A percentile compares a stretch with the other conserved stretches of the same genome.
phyloP scores from a whole-genome alignment of 352 stramenopile genomes.

The Phytophthora hybrid region DNA sequence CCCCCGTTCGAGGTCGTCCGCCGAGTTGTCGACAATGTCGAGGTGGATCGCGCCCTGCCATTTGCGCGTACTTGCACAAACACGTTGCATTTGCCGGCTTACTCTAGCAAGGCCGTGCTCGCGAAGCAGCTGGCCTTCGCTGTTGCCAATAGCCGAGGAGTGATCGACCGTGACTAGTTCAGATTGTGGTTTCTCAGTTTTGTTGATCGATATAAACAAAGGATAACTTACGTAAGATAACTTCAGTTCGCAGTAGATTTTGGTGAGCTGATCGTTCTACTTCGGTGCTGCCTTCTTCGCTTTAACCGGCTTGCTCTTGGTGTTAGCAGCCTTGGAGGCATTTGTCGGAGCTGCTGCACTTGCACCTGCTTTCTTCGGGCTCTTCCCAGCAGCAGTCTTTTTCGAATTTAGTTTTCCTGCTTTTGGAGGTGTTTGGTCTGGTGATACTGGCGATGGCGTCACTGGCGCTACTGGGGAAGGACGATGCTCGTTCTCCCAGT shows the following conservation, averaged over 20 bases:
- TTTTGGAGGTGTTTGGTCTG: constrained; percentile 13
- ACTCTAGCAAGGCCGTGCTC: constrained; percentile 76
- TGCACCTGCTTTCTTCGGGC: constrained; percentile 18
- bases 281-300: constrained; percentile 28
- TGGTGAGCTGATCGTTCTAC: constrained; percentile 5
- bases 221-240: neutral
- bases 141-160: constrained; percentile 80
- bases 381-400: constrained; percentile 26
- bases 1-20: constrained; percentile 86
- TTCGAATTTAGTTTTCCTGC: constrained; percentile 32
- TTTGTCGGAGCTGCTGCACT: constrained; percentile 16
- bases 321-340: constrained; percentile 15
- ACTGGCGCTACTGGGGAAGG: constrained; percentile 17
- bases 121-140: constrained; percentile 72
- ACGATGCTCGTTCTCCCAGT: constrained; percentile 73
- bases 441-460: neutral
- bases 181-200: constrained; percentile 11
- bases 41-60: constrained; percentile 79
- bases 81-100: constrained; percentile 85
- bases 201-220: constrained; percentile 18
- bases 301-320: constrained; percentile 24
- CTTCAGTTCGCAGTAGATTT: constrained; percentile 5
- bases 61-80: constrained; percentile 90
- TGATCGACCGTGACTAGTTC: constrained; percentile 86
- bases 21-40: constrained; percentile 72